Percentiles rank a stretch among this genome's conserved stretches.
phyloP scores from a whole-genome alignment of 495 filamentous ascomycete species.

The Penicillium taxi region DNA sequence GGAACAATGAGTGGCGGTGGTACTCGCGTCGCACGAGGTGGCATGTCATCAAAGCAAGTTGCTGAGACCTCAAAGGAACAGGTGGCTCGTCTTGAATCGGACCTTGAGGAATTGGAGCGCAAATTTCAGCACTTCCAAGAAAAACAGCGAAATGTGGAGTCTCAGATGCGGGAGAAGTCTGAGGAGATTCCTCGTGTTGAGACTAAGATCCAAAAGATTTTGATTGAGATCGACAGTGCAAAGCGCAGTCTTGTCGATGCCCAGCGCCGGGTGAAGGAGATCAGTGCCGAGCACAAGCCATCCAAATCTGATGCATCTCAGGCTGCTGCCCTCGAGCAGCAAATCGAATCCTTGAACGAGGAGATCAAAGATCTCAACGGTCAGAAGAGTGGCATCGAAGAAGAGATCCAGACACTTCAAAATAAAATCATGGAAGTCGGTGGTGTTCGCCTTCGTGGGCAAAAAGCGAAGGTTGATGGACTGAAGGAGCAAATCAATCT shows the following conservation, averaged over 20 bases:
- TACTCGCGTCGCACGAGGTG: constrained; percentile 73
- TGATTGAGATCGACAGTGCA: constrained; percentile 80
- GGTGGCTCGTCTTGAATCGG: constrained; percentile 74
- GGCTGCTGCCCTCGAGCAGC: constrained; percentile 61
- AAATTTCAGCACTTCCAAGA: constrained; percentile 74
- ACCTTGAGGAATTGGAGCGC: constrained; percentile 76
- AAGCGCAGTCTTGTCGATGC: constrained; percentile 77
- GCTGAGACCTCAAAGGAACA: constrained; percentile 80
- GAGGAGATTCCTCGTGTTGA: constrained; percentile 77
- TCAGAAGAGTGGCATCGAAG: constrained; percentile 78
- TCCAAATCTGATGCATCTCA: constrained; percentile 69
- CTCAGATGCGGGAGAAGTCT: constrained; percentile 60
- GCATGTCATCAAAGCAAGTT: constrained; percentile 92
- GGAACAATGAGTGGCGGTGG: constrained; percentile 99
- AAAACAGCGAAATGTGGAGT: constrained; percentile 67
- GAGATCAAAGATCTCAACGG: constrained; percentile 72
- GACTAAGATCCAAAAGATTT: constrained; percentile 86
- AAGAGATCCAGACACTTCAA: constrained; percentile 83
- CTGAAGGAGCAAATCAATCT: constrained; percentile 77
- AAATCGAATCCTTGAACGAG: constrained; percentile 62
- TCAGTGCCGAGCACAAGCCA: constrained; percentile 68
- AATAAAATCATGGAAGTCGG: constrained; percentile 98
- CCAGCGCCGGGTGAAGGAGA: constrained; percentile 72
- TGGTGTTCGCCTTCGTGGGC: constrained; percentile 80
- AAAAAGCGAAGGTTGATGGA: constrained; percentile 90